Conservation (phyloP, 1,139 yeast genomes). For the Candida gigantensis region DNA sequence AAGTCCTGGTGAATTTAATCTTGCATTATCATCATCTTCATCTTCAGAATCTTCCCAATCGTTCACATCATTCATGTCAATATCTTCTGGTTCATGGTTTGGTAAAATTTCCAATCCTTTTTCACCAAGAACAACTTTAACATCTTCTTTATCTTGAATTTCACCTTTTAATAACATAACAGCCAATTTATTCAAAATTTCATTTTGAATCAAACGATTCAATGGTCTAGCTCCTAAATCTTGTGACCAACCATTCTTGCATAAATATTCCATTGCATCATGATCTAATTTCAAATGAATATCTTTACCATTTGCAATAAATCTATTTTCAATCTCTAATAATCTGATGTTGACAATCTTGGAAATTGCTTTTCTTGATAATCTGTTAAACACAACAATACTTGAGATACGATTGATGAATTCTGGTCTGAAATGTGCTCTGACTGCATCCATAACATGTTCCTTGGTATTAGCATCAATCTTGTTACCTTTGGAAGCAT, state of each 20-base stretch:
- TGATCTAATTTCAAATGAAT: conserved; percentile 68
- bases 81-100: conserved; percentile 73
- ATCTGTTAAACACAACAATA: conserved; percentile 87
- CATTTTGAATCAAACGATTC: conserved; percentile 88
- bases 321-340: conserved; percentile 80
- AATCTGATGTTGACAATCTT: conserved; percentile 88
- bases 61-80: conserved; percentile 56
- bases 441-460: conserved; percentile 81
- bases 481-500: conserved; percentile 63
- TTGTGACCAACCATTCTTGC: conserved; percentile 83
- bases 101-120: conserved; percentile 77
- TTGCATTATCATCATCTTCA: conserved; percentile 48
- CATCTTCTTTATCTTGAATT: conserved; percentile 83
- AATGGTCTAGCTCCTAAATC: conserved; percentile 98
- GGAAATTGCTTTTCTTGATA: conserved; percentile 86
- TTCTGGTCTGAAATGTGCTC: conserved; percentile 94
- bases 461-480: conserved; percentile 68
- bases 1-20: conserved; percentile 10
- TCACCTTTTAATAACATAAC: conserved; percentile 86
- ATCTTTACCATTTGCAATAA: conserved; percentile 78
- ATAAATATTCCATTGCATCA: conserved; percentile 77
- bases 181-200: conserved; percentile 84
- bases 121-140: conserved; percentile 60
- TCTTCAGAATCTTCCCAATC: conserved; percentile 58
- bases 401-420: conserved; percentile 94